Conservation (phyloP, 805 yeast genomes). For the Yarrowia sp. region DNA sequence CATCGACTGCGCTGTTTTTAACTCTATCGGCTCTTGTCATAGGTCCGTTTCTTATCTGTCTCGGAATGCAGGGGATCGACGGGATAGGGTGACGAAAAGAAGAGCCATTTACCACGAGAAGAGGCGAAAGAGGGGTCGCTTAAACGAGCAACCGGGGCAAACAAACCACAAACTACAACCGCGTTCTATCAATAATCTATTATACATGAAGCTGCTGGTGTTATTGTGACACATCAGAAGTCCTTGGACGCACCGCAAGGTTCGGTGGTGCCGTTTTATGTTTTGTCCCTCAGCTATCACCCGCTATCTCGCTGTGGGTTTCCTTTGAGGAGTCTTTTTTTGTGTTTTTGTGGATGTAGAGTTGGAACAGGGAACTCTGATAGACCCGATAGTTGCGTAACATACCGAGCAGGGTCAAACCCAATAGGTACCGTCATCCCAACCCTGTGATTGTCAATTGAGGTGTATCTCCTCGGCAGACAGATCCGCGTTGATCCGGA, state of each 20-base stretch:
- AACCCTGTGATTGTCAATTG: constrained; percentile 6
- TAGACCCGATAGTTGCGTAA: background rate
- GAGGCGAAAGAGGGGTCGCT: too few species aligned
- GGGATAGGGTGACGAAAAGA: background rate
- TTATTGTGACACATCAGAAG: background rate
- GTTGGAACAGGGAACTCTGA: background rate
- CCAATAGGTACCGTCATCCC: background rate
- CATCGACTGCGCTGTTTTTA: too few species aligned
- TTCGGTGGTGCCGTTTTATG: too few species aligned
- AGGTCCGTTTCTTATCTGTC: background rate
- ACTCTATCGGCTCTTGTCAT: background rate
- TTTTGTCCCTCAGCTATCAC: too few species aligned
- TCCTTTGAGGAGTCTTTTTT: background rate
- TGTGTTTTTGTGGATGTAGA: background rate
- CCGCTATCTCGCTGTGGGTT: background rate
- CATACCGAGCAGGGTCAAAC: background rate
- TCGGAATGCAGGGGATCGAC: background rate
- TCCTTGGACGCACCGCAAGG: too few species aligned
- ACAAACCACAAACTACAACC: too few species aligned
- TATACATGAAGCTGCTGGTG: background rate
- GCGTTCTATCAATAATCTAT: constrained; percentile 6
- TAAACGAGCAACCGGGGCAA: too few species aligned
- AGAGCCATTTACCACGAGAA: background rate
- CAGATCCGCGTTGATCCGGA: constrained; percentile 66
- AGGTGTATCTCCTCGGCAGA: constrained; percentile 61